phyloP scores from a whole-genome alignment of 1,139 yeast genomes.

The Sugiyamaella japonica region DNA sequence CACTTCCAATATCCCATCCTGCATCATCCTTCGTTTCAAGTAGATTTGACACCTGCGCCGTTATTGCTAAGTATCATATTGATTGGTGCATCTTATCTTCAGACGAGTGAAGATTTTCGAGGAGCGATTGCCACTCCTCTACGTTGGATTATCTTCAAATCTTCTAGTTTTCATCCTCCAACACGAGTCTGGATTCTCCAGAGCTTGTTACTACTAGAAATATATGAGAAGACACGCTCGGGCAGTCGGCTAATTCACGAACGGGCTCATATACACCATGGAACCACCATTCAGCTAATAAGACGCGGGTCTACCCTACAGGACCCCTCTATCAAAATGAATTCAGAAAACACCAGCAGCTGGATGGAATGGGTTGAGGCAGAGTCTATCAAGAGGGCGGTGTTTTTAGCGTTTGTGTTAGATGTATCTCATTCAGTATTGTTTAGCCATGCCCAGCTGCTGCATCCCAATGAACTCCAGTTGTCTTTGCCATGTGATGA shows the following conservation, averaged over 20 bases:
- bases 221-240: conserved; percentile 61
- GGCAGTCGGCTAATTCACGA: conserved; percentile 55
- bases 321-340: conserved; percentile 22
- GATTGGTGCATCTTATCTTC: conserved; percentile 46
- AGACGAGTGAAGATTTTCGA: conserved; percentile 20
- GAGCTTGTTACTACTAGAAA: conserved; percentile 60
- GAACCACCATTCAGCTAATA: conserved; percentile 69
- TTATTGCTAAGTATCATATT: conserved; percentile 56
- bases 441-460: conserved; percentile 70
- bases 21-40: conserved; percentile 63
- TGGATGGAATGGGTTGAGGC: conserved; percentile 72
- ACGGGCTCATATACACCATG: conserved; percentile 75
- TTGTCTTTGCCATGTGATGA: conserved; percentile 78
- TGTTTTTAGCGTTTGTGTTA: conserved; percentile 74
- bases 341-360: conserved; percentile 26
- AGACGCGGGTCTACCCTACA: conserved; percentile 66
- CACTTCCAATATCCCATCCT: conserved; percentile 63
- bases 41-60: conserved; percentile 53
- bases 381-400: conserved; percentile 74
- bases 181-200: conserved; percentile 68
- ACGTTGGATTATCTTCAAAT: conserved; percentile 59
- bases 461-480: conserved; percentile 70
- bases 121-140: conserved; percentile 61
- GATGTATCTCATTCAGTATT: conserved; percentile 79
- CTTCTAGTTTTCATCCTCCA: conserved; percentile 55